Percentiles rank a stretch among this genome's conserved stretches.
Conservation (phyloP, 2,329 filamentous ascomycete genomes). For the Colletotrichum higginsianum region DNA sequence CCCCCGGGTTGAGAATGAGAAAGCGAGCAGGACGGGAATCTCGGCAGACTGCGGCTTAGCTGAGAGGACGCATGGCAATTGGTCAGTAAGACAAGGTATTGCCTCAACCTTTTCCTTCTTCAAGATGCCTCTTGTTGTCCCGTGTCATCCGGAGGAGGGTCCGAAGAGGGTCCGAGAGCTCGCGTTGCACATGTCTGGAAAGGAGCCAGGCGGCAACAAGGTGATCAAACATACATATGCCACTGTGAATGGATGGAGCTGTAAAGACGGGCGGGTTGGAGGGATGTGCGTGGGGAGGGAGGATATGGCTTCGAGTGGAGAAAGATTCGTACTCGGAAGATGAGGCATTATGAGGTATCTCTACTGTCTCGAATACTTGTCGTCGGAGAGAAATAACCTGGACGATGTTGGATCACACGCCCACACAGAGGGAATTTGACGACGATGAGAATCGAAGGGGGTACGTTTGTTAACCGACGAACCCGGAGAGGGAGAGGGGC, state of each 20-base stretch:
- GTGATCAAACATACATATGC: slow-evolving; percentile 1
- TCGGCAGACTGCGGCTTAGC: not conserved
- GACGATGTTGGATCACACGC: not conserved
- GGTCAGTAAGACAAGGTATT: slow-evolving; percentile 16
- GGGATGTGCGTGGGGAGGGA: not conserved
- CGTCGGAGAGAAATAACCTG: slow-evolving; percentile 6
- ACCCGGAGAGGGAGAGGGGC: not conserved
- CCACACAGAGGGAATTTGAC: not conserved
- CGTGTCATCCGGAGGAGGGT: slow-evolving; percentile 27
- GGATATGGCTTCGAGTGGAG: slow-evolving; percentile 6
- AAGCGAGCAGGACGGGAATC: not conserved
- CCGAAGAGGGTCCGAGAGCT: not conserved
- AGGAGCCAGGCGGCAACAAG: not conserved
- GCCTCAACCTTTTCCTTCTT: not conserved
- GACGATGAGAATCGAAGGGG: not conserved
- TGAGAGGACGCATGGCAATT: not conserved
- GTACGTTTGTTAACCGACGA: not conserved
- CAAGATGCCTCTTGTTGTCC: slow-evolving; percentile 5
- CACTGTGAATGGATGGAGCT: slow-evolving; percentile 2
- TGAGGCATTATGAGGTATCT: slow-evolving; percentile 1
- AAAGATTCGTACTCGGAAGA: not conserved
- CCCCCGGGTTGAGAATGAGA: not conserved
- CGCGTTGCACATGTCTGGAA: not conserved
- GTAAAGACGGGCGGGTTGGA: not conserved
- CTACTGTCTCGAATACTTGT: not conserved